Conservation (phyloP, 371 early-diverging fungal genomes). For the Mortierella sp. region DNA sequence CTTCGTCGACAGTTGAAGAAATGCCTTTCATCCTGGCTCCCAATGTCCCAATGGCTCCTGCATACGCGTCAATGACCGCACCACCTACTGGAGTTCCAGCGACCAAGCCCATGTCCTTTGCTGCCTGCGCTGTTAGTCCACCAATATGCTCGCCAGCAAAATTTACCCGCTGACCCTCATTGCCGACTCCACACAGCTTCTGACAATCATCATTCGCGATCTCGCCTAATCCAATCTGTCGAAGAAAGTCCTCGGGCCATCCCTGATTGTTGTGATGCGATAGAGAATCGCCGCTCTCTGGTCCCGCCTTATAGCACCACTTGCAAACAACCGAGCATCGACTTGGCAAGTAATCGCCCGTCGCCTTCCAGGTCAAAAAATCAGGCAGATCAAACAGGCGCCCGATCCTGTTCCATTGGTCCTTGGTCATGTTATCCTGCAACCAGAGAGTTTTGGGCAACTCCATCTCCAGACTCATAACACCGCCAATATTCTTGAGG, state of each 20-base stretch:
- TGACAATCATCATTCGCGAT: conserved; percentile 64
- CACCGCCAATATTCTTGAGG: conserved; percentile 74
- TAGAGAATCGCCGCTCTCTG: conserved; percentile 17
- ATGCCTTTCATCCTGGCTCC: conserved; percentile 60
- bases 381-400: conserved; percentile 82
- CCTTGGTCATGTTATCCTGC: conserved; percentile 65
- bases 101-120: conserved; percentile 67
- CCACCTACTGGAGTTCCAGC: conserved; percentile 74
- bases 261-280: conserved; percentile 55
- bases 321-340: conserved; percentile 81
- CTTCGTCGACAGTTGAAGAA: conserved; percentile 53
- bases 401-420: conserved; percentile 65
- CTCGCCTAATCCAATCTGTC: conserved; percentile 67
- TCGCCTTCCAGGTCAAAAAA: conserved; percentile 76
- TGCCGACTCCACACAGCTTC: conserved; percentile 65
- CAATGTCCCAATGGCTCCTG: conserved; percentile 74
- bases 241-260: conserved; percentile 73
- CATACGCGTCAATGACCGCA: conserved; percentile 84
- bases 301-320: conserved; percentile 72
- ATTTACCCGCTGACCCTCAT: conserved; percentile 56
- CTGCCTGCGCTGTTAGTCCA: conserved; percentile 67
- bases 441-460: conserved; percentile 83
- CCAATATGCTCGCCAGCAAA: conserved; percentile 73
- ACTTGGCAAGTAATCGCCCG: conserved; percentile 67
- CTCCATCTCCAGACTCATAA: conserved; percentile 82